A percentile compares a stretch with the other conserved stretches of the same genome.
Evolutionary conservation across 345 rosid genomes (phyloP).

Genomic region (Eucalyptus polyanthemos): DNA sequence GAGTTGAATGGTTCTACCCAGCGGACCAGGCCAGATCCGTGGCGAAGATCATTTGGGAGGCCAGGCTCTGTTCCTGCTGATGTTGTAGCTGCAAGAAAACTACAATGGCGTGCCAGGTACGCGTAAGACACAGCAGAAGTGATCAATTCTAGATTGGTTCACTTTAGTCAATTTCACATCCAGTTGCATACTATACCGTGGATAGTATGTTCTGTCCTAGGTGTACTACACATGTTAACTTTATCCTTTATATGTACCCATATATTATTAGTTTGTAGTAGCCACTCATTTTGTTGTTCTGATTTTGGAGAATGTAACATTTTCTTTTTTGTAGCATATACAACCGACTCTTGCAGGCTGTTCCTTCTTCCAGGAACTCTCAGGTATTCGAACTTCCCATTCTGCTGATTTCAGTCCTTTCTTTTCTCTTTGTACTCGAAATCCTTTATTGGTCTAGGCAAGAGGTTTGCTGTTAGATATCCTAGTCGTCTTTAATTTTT

Average conservation of each 20-base stretch:
- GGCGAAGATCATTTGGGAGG: constrained; percentile 57
- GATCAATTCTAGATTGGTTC: neutral
- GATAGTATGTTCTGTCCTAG: neutral
- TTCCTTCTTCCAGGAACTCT: constrained; percentile 18
- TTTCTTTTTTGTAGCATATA: constrained; percentile 25
- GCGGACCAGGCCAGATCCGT: constrained; percentile 37
- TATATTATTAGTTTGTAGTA: neutral
- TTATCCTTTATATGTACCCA: neutral
- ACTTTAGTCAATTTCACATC: neutral
- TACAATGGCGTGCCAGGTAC: constrained; percentile 74
- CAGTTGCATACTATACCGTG: neutral
- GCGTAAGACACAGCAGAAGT: neutral
- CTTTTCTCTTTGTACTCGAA: neutral
- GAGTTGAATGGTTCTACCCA: constrained; percentile 1
- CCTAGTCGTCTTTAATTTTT: neutral
- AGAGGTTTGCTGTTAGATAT: neutral
- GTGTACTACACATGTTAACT: neutral
- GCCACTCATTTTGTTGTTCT: neutral
- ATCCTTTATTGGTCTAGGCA: neutral
- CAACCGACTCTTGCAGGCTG: constrained; percentile 27
- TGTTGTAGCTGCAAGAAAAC: constrained; percentile 38
- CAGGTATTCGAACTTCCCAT: constrained; percentile 5
- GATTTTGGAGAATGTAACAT: neutral
- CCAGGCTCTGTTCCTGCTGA: constrained; percentile 31
- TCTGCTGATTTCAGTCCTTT: neutral